Percentiles rank a stretch among this genome's conserved stretches.
These are phyloP conservation scores for Rutstroemia sp. DNA, from an alignment of 2,329 filamentous ascomycete genomes.

Conservation along the genomic window DNA sequence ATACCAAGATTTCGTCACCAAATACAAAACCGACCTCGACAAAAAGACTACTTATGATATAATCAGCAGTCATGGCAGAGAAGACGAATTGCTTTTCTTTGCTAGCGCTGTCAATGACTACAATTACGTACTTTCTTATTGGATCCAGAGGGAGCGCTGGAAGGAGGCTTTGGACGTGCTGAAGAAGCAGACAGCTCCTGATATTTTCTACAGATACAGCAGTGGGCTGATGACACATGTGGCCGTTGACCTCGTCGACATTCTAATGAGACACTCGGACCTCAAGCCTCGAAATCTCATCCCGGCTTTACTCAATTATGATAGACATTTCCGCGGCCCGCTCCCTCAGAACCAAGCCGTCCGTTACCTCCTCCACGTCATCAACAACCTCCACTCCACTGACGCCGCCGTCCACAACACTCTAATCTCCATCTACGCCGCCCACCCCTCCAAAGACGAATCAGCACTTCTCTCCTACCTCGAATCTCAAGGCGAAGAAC, in stretches of 20 bases:
- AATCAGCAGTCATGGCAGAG: slow-evolving; percentile 88
- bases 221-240: slow-evolving; percentile 92
- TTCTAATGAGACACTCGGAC: slow-evolving; percentile 84
- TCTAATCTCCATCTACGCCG: slow-evolving; percentile 90
- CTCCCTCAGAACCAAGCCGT: slow-evolving; percentile 81
- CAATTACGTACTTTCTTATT: slow-evolving; percentile 92
- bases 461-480: slow-evolving; percentile 81
- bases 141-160: slow-evolving; percentile 95
- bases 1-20: slow-evolving; percentile 80
- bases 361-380: slow-evolving; percentile 86
- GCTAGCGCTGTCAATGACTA: slow-evolving; percentile 85
- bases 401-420: slow-evolving; percentile 94
- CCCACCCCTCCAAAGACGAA: slow-evolving; percentile 76
- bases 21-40: slow-evolving; percentile 82
- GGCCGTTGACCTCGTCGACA: slow-evolving; percentile 81
- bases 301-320: slow-evolving; percentile 89
- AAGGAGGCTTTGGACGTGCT: slow-evolving; percentile 76
- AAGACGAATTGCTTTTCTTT: slow-evolving; percentile 87
- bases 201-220: slow-evolving; percentile 94
- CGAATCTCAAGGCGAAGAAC: slow-evolving; percentile 80
- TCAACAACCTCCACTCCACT: slow-evolving; percentile 74
- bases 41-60: slow-evolving; percentile 91
- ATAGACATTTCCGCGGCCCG: slow-evolving; percentile 63
- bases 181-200: slow-evolving; percentile 85
- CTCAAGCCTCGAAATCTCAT: slow-evolving; percentile 84